Evolutionary conservation across 495 filamentous ascomycete species (phyloP).

Genomic region (Thermothielavioides terrestris): DNA sequence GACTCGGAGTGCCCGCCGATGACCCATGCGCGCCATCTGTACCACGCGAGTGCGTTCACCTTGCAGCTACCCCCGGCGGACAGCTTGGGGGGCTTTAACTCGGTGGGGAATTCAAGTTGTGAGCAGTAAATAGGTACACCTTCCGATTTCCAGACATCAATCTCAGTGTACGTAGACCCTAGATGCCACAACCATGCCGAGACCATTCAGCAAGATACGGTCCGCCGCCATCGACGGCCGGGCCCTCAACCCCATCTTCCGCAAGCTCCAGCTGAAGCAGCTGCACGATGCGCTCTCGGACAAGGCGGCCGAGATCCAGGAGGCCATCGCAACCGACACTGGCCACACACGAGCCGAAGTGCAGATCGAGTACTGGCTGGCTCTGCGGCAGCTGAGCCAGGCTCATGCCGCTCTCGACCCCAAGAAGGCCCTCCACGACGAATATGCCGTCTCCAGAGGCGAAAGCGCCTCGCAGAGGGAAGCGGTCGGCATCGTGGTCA

Average conservation of each 20-base stretch:
- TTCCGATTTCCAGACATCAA: too few relatives aligned
- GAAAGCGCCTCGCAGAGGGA: slow-evolving; percentile 25
- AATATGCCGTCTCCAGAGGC: slow-evolving; percentile 42
- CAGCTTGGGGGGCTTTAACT: neutral
- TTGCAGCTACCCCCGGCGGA: neutral
- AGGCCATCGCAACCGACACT: slow-evolving; percentile 1
- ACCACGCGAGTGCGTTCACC: neutral
- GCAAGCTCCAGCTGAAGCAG: slow-evolving; percentile 4
- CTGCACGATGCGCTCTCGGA: slow-evolving; percentile 4
- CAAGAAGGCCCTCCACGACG: slow-evolving; percentile 32
- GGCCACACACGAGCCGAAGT: slow-evolving; percentile 31
- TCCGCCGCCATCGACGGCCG: slow-evolving; percentile 5
- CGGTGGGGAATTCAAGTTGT: neutral
- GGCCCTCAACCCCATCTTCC: slow-evolving; percentile 3
- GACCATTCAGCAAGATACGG: neutral
- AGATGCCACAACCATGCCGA: neutral
- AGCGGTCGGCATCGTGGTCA: slow-evolving; percentile 43
- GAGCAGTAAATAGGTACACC: too few relatives aligned
- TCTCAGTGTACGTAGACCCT: neutral
- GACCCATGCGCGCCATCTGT: neutral
- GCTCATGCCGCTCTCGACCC: slow-evolving; percentile 37
- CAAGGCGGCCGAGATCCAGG: neutral
- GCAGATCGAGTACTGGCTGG: slow-evolving; percentile 34
- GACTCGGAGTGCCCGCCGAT: neutral
- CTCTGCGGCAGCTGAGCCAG: slow-evolving; percentile 33